Evolutionary conservation across 169 alveolate species (phyloP).

Genomic region (Amoebophrya sp.): DNA sequence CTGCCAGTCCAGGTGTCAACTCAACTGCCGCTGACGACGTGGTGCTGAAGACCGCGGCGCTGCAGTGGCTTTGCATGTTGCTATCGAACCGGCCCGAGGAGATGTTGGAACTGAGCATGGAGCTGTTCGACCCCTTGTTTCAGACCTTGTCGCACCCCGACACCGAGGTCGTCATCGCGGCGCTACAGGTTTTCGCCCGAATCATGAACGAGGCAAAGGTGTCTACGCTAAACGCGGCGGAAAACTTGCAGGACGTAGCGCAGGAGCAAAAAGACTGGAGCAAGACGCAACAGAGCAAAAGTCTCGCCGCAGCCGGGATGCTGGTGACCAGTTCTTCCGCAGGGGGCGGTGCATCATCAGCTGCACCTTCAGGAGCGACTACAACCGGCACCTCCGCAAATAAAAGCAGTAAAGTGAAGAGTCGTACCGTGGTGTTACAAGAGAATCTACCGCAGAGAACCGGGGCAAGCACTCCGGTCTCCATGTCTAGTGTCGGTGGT

Average conservation of each 20-base stretch:
- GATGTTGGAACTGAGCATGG: neutral
- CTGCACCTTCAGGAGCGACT: too few relatives aligned
- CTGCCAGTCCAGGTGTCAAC: too few relatives aligned
- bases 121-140: neutral
- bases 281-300: neutral
- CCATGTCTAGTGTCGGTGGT: neutral
- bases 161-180: conserved; percentile 12
- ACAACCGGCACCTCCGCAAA: too few relatives aligned
- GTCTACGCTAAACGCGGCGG: too few relatives aligned
- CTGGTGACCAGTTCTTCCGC: neutral
- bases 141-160: conserved; percentile 1
- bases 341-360: neutral
- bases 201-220: neutral
- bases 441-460: neutral
- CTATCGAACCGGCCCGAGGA: neutral
- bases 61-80: conserved; percentile 12
- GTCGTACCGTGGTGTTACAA: too few relatives aligned
- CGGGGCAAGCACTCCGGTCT: neutral
- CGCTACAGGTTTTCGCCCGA: neutral
- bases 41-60: neutral
- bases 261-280: neutral
- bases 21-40: too few relatives aligned
- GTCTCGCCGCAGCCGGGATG: neutral
- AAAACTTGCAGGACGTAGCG: neutral
- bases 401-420: too few relatives aligned